A percentile compares a stretch with the other conserved stretches of the same genome.
These are phyloP conservation scores for Solanum dulcamara DNA, from an alignment of 257 asterid species.

Conservation along the genomic window DNA sequence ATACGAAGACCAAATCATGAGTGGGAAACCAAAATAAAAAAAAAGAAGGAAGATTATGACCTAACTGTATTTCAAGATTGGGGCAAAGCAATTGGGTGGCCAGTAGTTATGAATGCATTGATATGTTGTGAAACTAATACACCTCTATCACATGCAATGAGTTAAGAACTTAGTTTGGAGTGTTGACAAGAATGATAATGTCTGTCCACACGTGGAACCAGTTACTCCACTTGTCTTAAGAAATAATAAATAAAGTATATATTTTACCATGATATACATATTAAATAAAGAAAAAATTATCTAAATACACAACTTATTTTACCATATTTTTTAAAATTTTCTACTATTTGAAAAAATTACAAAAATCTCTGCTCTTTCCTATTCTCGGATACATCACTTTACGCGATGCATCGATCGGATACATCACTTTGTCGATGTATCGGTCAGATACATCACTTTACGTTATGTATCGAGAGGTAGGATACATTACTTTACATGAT, in stretches of 20 bases:
- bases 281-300: fast-evolving
- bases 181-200: neutral
- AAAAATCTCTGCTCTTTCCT: too few species aligned
- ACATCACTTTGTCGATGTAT: too few species aligned
- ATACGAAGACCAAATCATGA: too few species aligned
- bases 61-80: neutral
- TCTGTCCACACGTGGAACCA: constrained; percentile 13
- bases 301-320: too few species aligned
- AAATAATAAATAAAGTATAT: neutral
- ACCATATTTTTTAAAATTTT: too few species aligned
- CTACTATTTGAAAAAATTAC: too few species aligned
- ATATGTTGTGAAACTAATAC: neutral
- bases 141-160: constrained; percentile 11
- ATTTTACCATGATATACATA: neutral
- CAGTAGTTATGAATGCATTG: neutral
- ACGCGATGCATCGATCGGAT: too few species aligned
- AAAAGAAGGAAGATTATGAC: neutral
- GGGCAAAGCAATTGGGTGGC: neutral
- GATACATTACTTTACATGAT: too few species aligned
- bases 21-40: too few species aligned
- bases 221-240: neutral
- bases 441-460: too few species aligned
- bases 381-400: too few species aligned
- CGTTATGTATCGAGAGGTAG: too few species aligned
- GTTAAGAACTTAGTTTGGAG: neutral